Evolutionary conservation across 352 stramenopile species (phyloP), one percentile per base, ranked within the genome.

Genomic region (Phytophthora fragariae): DNA sequence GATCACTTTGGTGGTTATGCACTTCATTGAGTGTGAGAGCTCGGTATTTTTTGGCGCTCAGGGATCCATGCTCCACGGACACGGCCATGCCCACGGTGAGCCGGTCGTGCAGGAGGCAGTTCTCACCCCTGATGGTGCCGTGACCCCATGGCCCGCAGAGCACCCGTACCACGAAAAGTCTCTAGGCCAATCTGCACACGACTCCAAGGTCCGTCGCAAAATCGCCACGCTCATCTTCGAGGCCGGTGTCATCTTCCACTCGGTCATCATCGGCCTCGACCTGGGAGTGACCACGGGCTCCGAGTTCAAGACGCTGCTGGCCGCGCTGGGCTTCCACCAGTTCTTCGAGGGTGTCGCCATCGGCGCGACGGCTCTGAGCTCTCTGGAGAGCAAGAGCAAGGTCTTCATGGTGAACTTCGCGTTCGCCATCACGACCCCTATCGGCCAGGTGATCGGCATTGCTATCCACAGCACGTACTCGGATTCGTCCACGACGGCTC

Each of bases 341-440:
- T 92, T 94, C 69, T 93, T 93, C 67, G 83, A 92, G 39, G 85
- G 84, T 67, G 78, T 93, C 50, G 81, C 85, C 9, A 78, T 94
- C 39, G 76, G 85, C 46, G 78, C 71, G 49, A 83, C 68, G 54
- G 79, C 83, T 11, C 52, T 90, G 19, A 67, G 67, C 12, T 79
- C 81, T 1, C 72, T 90, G 37, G 68, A 85, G 56, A 79, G 49
- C 19, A 64, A 78, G 49, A 61, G 68, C 8, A 90, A 81, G 17
- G 71, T 90, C 0, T 65, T 92, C 15, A 57, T 80, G 44, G 73
- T 91, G 24, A 84, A 79, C 61, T 70, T 89, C 5, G 73, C 73
- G 15, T 94, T 91, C 63, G 70, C 81, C 1, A 52, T 90, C 31
- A 92, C 85, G 47, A 92, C 84, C 1, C 81, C 84, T 0, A 47